Evolutionary conservation across 2,329 filamentous ascomycete genomes (phyloP), one percentile per base, ranked within the genome.

Genomic region (Rhinocladiella mackenziei): DNA sequence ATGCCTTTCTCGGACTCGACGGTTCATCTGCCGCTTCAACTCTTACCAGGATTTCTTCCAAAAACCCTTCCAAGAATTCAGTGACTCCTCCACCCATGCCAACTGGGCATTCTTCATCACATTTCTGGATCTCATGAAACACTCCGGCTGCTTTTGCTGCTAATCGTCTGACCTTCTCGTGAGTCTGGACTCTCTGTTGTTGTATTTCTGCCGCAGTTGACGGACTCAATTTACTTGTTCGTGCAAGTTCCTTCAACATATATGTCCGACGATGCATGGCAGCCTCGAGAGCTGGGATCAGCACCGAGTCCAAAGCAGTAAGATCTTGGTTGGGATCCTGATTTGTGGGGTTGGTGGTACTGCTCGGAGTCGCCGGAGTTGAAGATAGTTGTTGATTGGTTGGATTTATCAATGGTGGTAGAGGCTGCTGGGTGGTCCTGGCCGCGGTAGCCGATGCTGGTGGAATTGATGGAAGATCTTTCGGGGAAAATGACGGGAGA

Each of bases 41-140:
- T 43, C 92, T 72, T 25, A 96, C 89, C 15, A 98, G 70, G 17
- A 98, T 84, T 71, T 98, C 92, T 64, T 98, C 92, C 23, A 98
- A 70, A 51, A 97, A 78, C 0, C 89, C 91, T 64, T 98, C 92
- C 5, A 97, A 67, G 56, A 97, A 94, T 1, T 86, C 87, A 32
- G 82, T 81, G 2, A 95, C 89, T 18, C 91, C 89, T 32, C 87
- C 83, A 0, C 89, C 91, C 91, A 97, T 96, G 1, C 89, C 88
- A 8, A 97, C 88, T 4, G 89, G 87, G 56, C 88, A 85, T 31
- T 82, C 78, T 62, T 84, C 84, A 65, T 98, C 92, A 66, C 83
- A 86, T 52, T 84, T 78, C 64, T 98, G 91, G 59, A 98, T 88
- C 63, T 95, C 89, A 60, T 83, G 84, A 65, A 94, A 94, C 17